A percentile compares a stretch with the other conserved stretches of the same genome.
phyloP scores from a whole-genome alignment of 208 protist species.

The Trichomonas gallinae region DNA sequence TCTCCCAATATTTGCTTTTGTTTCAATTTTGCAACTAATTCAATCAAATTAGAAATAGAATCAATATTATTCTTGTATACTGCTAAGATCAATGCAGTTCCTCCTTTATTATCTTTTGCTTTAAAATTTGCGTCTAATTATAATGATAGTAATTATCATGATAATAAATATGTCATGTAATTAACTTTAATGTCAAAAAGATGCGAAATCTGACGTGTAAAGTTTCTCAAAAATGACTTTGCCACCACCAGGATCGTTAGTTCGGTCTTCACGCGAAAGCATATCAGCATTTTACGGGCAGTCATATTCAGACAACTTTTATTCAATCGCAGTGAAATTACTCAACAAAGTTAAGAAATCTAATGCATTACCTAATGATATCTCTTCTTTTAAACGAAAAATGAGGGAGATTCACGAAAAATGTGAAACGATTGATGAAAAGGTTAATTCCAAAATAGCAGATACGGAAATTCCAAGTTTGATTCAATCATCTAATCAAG shows the following conservation, averaged over 20 bases:
- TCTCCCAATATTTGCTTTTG: too few relatives aligned
- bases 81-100: too few relatives aligned
- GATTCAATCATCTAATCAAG: background rate
- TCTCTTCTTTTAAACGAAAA: background rate
- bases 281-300: background rate
- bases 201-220: too few relatives aligned
- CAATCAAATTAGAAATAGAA: too few relatives aligned
- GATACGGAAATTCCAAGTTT: background rate
- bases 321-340: background rate
- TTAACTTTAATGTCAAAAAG: too few relatives aligned
- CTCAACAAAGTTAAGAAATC: background rate
- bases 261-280: background rate
- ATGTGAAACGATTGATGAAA: background rate
- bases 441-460: background rate
- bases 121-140: too few relatives aligned
- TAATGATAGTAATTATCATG: too few relatives aligned
- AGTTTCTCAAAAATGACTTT: background rate
- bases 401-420: background rate
- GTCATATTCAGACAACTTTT: background rate
- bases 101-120: too few relatives aligned
- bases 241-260: background rate
- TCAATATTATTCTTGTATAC: too few relatives aligned
- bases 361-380: background rate
- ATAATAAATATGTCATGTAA: too few relatives aligned
- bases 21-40: too few relatives aligned